Base-by-base conservation (phyloP, 139 green algal species). In the Pleodorina starrii region DNA sequence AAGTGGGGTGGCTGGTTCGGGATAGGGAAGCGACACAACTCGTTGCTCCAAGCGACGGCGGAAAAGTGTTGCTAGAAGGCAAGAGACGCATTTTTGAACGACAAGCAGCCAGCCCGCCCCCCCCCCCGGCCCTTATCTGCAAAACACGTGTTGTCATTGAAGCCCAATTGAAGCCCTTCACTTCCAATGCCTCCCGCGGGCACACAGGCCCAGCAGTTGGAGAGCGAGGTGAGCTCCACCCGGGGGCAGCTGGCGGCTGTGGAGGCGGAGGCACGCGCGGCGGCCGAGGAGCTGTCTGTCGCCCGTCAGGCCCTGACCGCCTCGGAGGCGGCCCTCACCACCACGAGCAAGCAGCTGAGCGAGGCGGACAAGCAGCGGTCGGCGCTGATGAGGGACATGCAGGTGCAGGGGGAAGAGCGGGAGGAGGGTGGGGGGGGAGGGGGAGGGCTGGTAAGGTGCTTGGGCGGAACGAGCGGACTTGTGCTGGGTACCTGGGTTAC, bases 321-420 rank as follows among this genome's bases (percentile, higher is more conserved):
- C 6, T 40, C n/a, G 17, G 63, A 87, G 81, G 9, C 29, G 42
- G 63, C 63, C 3, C 59, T 87, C 43, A 43, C 42, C 17, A 68
- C 43, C 81, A 87, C 81, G 42, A 87, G 81, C 60, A n/a, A 60
- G 21, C 42, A 63, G 42, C 63, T 87, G 42, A n/a, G 63, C 6
- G 81, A 87, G 81, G 44, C 63, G 63, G 81, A 78, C 43, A 78
- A 46, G 63, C 81, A 87, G 81, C 32, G 35, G 29, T 60, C 60
- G n/a, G 81, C 44, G 63, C 81, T 87, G 42, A 48, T 87, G 10
- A 5, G 57, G 43, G 81, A 87, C n/a, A 72, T 87, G 81, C 63
- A 78, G 79, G 79, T 86, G 51, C 35, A 19, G 3, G 48, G 6
- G 44, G 29, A n/a, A 40, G 76, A 23, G 51, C 14, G 21, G n/a